Base-by-base conservation (phyloP, 1,284 basidiomycete species). In the Leccinum pseudoinsigne region DNA sequence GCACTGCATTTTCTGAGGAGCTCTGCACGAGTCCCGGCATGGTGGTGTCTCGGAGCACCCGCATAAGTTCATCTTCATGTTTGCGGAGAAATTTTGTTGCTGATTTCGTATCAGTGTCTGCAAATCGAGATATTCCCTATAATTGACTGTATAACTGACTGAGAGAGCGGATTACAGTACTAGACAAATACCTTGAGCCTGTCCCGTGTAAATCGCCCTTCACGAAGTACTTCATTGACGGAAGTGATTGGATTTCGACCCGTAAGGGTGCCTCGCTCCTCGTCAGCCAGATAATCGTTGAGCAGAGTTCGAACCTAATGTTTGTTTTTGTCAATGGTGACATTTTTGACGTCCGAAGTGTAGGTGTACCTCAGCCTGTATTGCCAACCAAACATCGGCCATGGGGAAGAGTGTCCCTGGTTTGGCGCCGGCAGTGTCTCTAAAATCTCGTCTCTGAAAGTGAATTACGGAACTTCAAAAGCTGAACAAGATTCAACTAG, bases 211-310 rank as follows among this genome's bases (percentile, higher is more conserved):
- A 90, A 86, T 68, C 86, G 88, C 18, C 92, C 90, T 62, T 94
- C 92, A n/a, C 93, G 85, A 42, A 99, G 83, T 10, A 96, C 89
- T 71, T 98, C 97, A 70, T 97, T 98, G 76, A 99, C 93, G 3
- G 96, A 95, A 5, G 90, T 87, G 59, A 98, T 91, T 2, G 93
- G 91, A 72, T 95, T 95, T 50, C 94, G 83, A 6, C 90, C 88
- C 9, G 91, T 83, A 12, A 87, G 82, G 4, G 87, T 84, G 3
- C 89, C 89, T 74, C 89, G 88, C 64, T 92, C 89, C 69, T 97
- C 95, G 75, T 96, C 94, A 26, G 90, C 92, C 10, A 99, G 81
- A 78, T 99, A 98, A 74, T 96, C 94, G 66, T 90, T 86, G 50
- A 99, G 83, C n/a, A 99, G 76, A 3, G 86, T 89, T 60, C 92